phyloP scores from a whole-genome alignment of 768 basidiomycete species.

The Ramaria sp. region DNA sequence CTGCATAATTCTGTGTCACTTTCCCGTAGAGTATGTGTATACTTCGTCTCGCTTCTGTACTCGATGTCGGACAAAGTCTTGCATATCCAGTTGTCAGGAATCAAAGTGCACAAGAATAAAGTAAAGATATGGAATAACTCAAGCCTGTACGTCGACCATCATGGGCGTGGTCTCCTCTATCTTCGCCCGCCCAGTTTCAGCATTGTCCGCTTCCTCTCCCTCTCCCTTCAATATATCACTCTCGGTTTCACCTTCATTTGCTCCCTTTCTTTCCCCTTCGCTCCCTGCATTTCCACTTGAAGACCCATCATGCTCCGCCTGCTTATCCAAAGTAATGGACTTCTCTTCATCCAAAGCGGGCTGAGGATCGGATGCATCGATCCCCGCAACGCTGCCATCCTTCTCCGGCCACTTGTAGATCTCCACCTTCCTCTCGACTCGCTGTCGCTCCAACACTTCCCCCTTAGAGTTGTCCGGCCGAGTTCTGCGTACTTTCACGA shows the following conservation, averaged over 20 bases:
- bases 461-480: constrained; percentile 28
- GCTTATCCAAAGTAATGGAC: background rate
- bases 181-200: background rate
- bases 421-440: constrained; percentile 57
- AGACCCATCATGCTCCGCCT: background rate
- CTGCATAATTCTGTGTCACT: background rate
- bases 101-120: background rate
- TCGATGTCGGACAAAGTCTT: background rate
- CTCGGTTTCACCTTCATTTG: background rate
- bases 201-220: background rate
- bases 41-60: background rate
- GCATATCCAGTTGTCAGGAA: background rate
- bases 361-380: background rate
- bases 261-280: background rate
- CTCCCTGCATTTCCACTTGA: background rate
- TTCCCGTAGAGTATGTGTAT: no score
- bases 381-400: background rate
- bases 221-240: background rate
- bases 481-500: constrained; percentile 48
- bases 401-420: constrained; percentile 45
- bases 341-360: background rate
- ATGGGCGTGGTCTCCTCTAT: background rate
- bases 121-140: background rate
- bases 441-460: constrained; percentile 42
- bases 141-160: background rate